These are phyloP conservation scores for Penstemon newberryi DNA, from an alignment of 257 asterid genomes.

Conservation along the genomic window DNA sequence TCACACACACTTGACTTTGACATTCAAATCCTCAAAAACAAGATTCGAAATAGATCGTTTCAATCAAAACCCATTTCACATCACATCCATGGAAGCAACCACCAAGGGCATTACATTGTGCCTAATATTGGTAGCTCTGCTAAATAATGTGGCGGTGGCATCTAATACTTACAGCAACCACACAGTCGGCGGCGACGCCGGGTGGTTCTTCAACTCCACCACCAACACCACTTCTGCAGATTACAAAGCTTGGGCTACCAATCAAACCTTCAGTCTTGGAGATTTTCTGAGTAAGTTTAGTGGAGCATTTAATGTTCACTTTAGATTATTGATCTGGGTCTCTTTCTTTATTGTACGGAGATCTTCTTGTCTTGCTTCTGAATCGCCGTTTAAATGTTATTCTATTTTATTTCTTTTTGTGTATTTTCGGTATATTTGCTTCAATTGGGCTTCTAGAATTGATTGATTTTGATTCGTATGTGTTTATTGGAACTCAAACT, in stretches of 20 bases:
- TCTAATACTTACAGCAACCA: slow-evolving; percentile 61
- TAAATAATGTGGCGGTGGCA: slow-evolving; percentile 40
- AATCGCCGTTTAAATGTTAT: slow-evolving; percentile 2
- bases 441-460: slow-evolving; percentile 1
- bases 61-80: slow-evolving; percentile 4
- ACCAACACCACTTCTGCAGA: slow-evolving; percentile 49
- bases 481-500: background rate
- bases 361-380: slow-evolving; percentile 5
- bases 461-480: slow-evolving; percentile 20
- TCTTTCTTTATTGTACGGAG: background rate
- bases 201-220: slow-evolving; percentile 70
- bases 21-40: slow-evolving; percentile 9
- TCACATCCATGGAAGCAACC: slow-evolving; percentile 30
- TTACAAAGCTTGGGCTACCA: slow-evolving; percentile 66
- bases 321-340: background rate
- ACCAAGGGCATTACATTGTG: slow-evolving; percentile 21
- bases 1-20: slow-evolving; percentile 1
- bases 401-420: background rate
- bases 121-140: slow-evolving; percentile 38
- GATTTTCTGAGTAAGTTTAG: slow-evolving; percentile 61
- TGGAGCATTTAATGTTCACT: background rate
- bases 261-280: slow-evolving; percentile 68
- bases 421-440: background rate
- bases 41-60: slow-evolving; percentile 23
- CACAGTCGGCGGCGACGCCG: slow-evolving; percentile 70